Base-by-base conservation (phyloP, 495 filamentous ascomycete genomes). In the Rusavskia elegans region DNA sequence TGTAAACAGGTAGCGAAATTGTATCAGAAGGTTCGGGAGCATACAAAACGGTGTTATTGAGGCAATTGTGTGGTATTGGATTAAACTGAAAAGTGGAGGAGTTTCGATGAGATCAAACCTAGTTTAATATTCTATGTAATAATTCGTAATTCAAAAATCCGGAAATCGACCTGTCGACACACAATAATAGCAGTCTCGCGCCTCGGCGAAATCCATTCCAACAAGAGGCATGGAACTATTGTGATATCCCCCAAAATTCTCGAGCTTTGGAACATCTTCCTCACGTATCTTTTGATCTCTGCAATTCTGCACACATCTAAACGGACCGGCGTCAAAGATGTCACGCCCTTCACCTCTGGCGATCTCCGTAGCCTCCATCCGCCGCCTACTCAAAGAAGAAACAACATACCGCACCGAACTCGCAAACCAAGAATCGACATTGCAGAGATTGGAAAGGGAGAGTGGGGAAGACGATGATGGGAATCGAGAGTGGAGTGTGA, bases 381-480 rank as follows among this genome's bases (percentile, higher is more conserved):
- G 77, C 58, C 87, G 90, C 50, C 74, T 96, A 48, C 78, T 95
- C 51, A 95, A 95, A 65, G 92, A 98, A 65, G 87, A 95, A 62
- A 71, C 74, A 35, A 88, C 80, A 63, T 96, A 98, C 70, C 84
- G 87, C 67, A 81, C 82, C 57, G 92, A 98, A 62, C 73, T 86
- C 20, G 68, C 73, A 53, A 66, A 78, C 52, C 87, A 96, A 59
- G 74, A 83, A 51, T 71, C 72, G 53, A 80, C 83, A 40, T 74
- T 96, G 38, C 66, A 78, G 68, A 81, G 84, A 67, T 70, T 88
- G 16, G 65, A 80, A 55, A 48, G 6, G 0, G 45, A 23, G 65
- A 59, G 54, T 56, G 60, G 51, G 32, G 64, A 61, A 6, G 67
- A 71, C 3, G 71, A 72, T 5, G 83, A 85, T 53, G 76, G 76